Evolutionary conservation across 2,329 filamentous ascomycete species (phyloP).

Genomic region (Blastomyces silverae): DNA sequence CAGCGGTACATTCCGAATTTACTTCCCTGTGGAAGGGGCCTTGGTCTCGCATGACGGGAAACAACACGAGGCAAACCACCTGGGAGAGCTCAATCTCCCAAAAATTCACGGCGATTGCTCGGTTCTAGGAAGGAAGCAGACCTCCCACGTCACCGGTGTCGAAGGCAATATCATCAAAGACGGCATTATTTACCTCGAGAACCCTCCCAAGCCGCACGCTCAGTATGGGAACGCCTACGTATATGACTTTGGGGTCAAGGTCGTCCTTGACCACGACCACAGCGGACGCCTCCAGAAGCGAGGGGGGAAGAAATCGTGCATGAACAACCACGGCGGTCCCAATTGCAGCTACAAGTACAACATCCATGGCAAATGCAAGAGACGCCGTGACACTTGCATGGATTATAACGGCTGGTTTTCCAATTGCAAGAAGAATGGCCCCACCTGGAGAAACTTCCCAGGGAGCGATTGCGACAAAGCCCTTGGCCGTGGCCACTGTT

Average conservation of each 20-base stretch:
- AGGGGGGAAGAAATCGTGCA: constrained; percentile 7
- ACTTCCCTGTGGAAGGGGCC: constrained; percentile 15
- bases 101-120: constrained; percentile 11
- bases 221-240: constrained; percentile 11
- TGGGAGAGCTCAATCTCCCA: constrained; percentile 11
- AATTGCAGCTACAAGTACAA: constrained; percentile 16
- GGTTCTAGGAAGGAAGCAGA: constrained; percentile 13
- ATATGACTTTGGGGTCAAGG: constrained; percentile 14
- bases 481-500: constrained; percentile 12
- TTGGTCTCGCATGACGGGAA: constrained; percentile 9
- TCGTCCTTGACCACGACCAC: constrained; percentile 9
- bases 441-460: constrained; percentile 10
- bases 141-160: constrained; percentile 11
- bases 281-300: constrained; percentile 2
- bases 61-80: constrained; percentile 12
- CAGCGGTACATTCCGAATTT: constrained; percentile 12
- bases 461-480: constrained; percentile 14
- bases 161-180: constrained; percentile 16
- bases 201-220: constrained; percentile 5
- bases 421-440: constrained; percentile 12
- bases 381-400: constrained; percentile 7
- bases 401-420: constrained; percentile 13
- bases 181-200: constrained; percentile 15
- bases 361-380: constrained; percentile 13
- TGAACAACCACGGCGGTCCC: constrained; percentile 12